phyloP scores from a whole-genome alignment of 805 yeast genomes.

The Yarrowia osloensis region DNA sequence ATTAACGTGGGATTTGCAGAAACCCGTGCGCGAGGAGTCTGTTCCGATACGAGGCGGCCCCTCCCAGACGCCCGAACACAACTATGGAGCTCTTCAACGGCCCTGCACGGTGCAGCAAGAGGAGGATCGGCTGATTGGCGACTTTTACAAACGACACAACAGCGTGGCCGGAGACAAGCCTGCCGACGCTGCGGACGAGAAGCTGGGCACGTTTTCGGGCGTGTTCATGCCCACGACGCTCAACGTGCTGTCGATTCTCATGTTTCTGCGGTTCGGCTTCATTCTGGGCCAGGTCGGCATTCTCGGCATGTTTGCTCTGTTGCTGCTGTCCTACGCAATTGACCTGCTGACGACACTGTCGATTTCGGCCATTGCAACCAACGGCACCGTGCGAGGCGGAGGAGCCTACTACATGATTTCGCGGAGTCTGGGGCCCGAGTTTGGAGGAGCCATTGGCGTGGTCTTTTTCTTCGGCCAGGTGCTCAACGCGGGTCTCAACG shows the following conservation, averaged over 20 bases:
- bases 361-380: constrained; percentile 93
- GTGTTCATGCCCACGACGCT: constrained; percentile 92
- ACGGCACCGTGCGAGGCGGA: constrained; percentile 96
- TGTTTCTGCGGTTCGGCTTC: constrained; percentile 95
- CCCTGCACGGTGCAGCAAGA: constrained; percentile 8
- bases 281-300: constrained; percentile 94
- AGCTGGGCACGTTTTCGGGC: constrained; percentile 81
- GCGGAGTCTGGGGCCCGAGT: constrained; percentile 93
- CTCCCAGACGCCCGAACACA: not conserved
- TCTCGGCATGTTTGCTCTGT: constrained; percentile 67
- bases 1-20: constrained; percentile 3
- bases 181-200: constrained; percentile 39
- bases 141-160: constrained; percentile 27
- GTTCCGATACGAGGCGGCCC: not conserved
- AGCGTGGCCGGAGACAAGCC: constrained; percentile 6
- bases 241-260: constrained; percentile 88
- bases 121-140: constrained; percentile 24
- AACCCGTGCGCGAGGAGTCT: constrained; percentile 1
- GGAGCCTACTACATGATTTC: constrained; percentile 98
- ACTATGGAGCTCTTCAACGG: not conserved
- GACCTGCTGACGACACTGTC: constrained; percentile 84
- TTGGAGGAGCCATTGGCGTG: constrained; percentile 96
- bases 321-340: constrained; percentile 74
- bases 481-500: constrained; percentile 82
- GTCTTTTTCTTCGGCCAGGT: constrained; percentile 95